Percentiles rank a stretch among this genome's conserved stretches.
Conservation (phyloP, 2,329 filamentous ascomycete species). For the Xylaria multiplex region DNA sequence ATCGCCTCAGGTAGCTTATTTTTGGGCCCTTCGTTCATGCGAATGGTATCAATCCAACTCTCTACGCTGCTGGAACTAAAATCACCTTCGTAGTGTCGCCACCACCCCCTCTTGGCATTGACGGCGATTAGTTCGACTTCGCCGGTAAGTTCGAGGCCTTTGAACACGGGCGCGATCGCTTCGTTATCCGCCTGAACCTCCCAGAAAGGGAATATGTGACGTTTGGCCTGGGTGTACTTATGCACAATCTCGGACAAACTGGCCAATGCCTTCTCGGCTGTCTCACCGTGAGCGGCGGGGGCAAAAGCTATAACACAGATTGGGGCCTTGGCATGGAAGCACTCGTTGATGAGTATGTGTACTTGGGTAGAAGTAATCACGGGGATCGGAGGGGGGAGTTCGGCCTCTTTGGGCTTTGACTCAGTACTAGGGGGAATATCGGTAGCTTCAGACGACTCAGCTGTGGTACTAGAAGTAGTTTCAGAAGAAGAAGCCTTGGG, state of each 20-base stretch:
- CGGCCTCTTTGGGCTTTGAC: conserved; percentile 61
- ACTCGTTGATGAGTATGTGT: conserved; percentile 76
- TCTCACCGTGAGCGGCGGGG: conserved; percentile 61
- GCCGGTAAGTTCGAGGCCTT: conserved; percentile 69
- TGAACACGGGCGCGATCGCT: conserved; percentile 64
- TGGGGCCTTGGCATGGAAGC: conserved; percentile 77
- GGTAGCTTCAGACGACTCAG: conserved; percentile 51
- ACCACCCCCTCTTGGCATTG: conserved; percentile 89
- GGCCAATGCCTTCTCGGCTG: conserved; percentile 66
- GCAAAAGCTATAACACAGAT: conserved; percentile 85
- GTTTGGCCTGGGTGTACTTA: conserved; percentile 74
- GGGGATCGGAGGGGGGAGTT: conserved; percentile 70
- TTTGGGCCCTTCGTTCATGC: conserved; percentile 87
- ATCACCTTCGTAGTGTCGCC: conserved; percentile 74
- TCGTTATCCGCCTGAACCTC: conserved; percentile 72
- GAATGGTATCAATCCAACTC: conserved; percentile 89
- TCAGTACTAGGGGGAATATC: conserved; percentile 50
- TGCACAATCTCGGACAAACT: conserved; percentile 78
- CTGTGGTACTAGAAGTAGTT: conserved; percentile 54
- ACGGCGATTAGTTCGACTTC: conserved; percentile 80
- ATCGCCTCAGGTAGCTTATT: conserved; percentile 74
- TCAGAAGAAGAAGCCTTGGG: conserved; percentile 54
- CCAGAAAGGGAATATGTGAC: conserved; percentile 84
- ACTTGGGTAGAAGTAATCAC: conserved; percentile 71
- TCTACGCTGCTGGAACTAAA: conserved; percentile 74